Evolutionary conservation across 805 yeast species (phyloP), one percentile per base, ranked within the genome.

Genomic region (Wickerhamiella domercqiae): DNA sequence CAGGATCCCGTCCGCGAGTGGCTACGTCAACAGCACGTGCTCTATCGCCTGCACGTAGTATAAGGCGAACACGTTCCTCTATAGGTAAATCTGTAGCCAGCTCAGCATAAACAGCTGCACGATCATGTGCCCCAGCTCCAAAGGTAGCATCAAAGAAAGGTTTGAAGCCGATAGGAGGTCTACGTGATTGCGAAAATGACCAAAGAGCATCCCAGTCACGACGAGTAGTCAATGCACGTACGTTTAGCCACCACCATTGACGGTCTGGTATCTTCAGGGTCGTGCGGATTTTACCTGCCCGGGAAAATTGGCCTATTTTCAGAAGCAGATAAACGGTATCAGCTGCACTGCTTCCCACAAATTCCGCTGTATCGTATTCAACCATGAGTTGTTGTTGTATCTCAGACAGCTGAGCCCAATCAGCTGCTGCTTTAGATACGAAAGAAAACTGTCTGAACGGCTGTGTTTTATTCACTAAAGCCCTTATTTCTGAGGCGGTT

Each of bases 131-230:
- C 0, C 74, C 79, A 3, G 67, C 61, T 38, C 62, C 63, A 29
- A 68, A 48, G 28, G 76, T 66, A 28, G 70, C 68, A 13, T 66
- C 60, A 39, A 64, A 78, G 45, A 83, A 74, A 0, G 78, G 74
- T 42, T 64, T 66, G 41, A 75, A 76, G 0, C 87, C 84, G 30
- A 83, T 78, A 0, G 81, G 78, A 0, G 90, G 71, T 24, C 11
- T 9, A 43, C 71, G 75, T 9, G 26, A 24, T 2, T 59, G 62
- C 0, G 75, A 68, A 48, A 73, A 67, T 21, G 69, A 67, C 45
- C 64, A 66, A 21, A 81, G 52, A 28, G 68, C 71, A 15, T 70
- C 73, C 59, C 72, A 76, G 31, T 70, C 69, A 5, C 68, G 63
- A 2, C 63, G 48, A 4, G 61, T 54, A 0, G 72, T 61, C 22